These are phyloP conservation scores for Pterocarpus macrocarpus DNA, from an alignment of 306 rosid species.

Conservation along the genomic window DNA sequence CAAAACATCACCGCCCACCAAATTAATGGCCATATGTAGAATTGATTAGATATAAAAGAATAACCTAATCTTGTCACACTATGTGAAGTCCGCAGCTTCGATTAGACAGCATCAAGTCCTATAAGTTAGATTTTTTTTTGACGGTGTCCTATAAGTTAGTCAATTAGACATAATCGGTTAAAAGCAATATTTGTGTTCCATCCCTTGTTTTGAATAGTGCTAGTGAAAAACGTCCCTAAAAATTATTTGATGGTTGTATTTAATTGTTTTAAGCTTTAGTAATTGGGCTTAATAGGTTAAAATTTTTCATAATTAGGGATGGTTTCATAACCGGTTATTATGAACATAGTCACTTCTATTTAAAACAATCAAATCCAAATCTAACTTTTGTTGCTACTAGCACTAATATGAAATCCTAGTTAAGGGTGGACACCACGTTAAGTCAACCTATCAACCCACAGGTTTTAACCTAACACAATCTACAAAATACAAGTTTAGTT, in stretches of 20 bases:
- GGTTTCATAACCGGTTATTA: not conserved
- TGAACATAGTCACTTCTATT: not conserved
- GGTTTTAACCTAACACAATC: too few species aligned
- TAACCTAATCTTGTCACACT: not conserved
- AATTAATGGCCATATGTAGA: not conserved
- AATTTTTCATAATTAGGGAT: not conserved
- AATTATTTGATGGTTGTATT: not conserved
- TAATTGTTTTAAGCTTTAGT: not conserved
- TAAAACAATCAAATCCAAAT: not conserved
- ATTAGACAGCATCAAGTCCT: not conserved
- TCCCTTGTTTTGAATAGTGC: not conserved
- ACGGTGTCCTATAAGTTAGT: too few species aligned
- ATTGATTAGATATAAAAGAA: not conserved
- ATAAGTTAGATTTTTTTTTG: not conserved
- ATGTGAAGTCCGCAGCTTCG: not conserved
- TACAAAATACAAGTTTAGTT: too few species aligned
- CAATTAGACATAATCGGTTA: not conserved
- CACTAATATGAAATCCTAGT: too few species aligned
- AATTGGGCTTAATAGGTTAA: not conserved
- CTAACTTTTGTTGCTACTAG: not conserved
- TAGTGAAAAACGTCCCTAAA: not conserved
- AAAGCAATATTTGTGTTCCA: constrained; percentile 1
- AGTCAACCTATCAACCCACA: too few species aligned
- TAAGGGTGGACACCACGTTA: too few species aligned
- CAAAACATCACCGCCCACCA: not conserved